Evolutionary conservation across 2,329 filamentous ascomycete genomes (phyloP).

Genomic region (Claviceps sp.): DNA sequence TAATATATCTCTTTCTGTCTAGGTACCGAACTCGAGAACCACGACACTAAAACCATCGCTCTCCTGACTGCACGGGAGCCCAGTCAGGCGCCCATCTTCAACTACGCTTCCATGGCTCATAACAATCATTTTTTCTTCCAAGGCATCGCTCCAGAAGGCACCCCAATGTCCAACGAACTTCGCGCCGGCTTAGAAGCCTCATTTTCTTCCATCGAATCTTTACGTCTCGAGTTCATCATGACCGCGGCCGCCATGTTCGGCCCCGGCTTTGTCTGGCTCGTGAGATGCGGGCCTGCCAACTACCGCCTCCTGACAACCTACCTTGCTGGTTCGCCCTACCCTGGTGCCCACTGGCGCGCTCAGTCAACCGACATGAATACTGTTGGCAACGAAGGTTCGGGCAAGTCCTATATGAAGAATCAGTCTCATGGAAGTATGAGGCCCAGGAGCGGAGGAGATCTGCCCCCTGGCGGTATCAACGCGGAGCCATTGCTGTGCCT

Average conservation of each 20-base stretch:
- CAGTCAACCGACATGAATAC: slow-evolving; percentile 60
- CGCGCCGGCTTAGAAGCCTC: slow-evolving; percentile 46
- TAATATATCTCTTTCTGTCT: background rate
- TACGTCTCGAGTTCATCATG: slow-evolving; percentile 65
- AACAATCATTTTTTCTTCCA: slow-evolving; percentile 82
- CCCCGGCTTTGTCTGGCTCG: slow-evolving; percentile 93
- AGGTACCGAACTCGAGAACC: slow-evolving; percentile 53
- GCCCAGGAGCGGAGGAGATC: slow-evolving; percentile 13
- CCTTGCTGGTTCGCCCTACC: slow-evolving; percentile 78
- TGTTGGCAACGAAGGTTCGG: slow-evolving; percentile 25
- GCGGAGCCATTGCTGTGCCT: slow-evolving; percentile 73
- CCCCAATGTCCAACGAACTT: slow-evolving; percentile 43
- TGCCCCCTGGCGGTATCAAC: slow-evolving; percentile 53
- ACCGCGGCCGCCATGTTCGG: slow-evolving; percentile 90
- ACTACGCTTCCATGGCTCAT: slow-evolving; percentile 90
- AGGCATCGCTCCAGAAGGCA: slow-evolving; percentile 29
- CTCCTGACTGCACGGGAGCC: slow-evolving; percentile 70
- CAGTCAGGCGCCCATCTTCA: slow-evolving; percentile 68
- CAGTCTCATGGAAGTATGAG: slow-evolving; percentile 18
- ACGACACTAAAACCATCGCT: slow-evolving; percentile 52
- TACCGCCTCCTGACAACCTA: slow-evolving; percentile 76
- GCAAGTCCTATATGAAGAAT: slow-evolving; percentile 26
- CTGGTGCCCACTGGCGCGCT: slow-evolving; percentile 68
- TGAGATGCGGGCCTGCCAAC: slow-evolving; percentile 39
- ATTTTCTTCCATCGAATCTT: slow-evolving; percentile 74